These are phyloP conservation scores for Fomes fomentarius DNA, from an alignment of 1,284 basidiomycete genomes.

Conservation along the genomic window DNA sequence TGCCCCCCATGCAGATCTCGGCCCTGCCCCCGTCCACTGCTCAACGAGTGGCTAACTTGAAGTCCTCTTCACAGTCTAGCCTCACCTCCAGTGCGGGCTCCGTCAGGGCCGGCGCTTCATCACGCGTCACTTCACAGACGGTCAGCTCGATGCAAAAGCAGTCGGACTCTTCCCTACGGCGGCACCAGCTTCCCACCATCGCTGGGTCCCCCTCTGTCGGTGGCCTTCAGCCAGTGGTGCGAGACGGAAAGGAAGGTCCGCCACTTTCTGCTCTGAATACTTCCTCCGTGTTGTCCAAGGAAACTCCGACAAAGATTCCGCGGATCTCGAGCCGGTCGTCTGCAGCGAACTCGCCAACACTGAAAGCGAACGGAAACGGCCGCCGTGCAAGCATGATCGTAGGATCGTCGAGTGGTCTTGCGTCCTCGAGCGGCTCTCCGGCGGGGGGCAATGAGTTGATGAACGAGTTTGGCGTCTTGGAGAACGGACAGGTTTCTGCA, in stretches of 20 bases:
- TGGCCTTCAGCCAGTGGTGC: conserved; percentile 48
- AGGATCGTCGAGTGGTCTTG: conserved; percentile 39
- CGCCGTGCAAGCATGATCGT: conserved; percentile 67
- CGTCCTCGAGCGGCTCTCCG: conserved; percentile 69
- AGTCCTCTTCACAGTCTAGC: conserved; percentile 52
- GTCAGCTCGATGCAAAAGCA: conserved; percentile 82
- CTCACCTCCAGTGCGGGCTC: conserved; percentile 46
- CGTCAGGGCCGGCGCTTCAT: conserved; percentile 55
- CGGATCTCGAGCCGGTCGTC: conserved; percentile 85
- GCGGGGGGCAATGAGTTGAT: conserved; percentile 47
- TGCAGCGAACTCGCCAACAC: conserved; percentile 64
- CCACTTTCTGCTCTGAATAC: conserved; percentile 55
- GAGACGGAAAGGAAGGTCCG: conserved; percentile 59
- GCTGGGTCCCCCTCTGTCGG: conserved; percentile 89
- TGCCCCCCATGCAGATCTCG: conserved; percentile 89
- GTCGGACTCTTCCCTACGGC: conserved; percentile 77
- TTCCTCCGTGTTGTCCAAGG: conserved; percentile 60
- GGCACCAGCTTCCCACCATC: conserved; percentile 81
- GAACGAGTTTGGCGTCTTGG: conserved; percentile 82
- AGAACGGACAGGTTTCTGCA: conserved; percentile 52
- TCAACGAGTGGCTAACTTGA: conserved; percentile 78
- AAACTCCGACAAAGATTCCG: conserved; percentile 93
- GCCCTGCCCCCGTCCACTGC: conserved; percentile 80
- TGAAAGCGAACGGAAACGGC: conserved; percentile 55
- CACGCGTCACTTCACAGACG: conserved; percentile 73